A percentile compares a stretch with the other conserved stretches of the same genome.
phyloP scores from a whole-genome alignment of 2,329 filamentous ascomycete genomes.

The Zasmidium cellare region DNA sequence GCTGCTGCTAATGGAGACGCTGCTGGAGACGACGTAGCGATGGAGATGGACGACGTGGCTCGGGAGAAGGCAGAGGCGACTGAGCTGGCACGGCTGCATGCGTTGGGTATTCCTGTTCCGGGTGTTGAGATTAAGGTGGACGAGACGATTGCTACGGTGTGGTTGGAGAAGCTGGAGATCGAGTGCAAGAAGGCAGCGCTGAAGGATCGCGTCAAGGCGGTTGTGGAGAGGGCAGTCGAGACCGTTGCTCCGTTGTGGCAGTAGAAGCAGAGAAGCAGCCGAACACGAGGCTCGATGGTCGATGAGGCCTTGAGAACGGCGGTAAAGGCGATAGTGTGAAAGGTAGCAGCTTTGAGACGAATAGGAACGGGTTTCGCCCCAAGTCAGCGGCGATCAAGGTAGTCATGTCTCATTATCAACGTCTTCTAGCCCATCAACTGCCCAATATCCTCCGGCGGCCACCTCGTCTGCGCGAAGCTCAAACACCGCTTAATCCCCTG shows the following conservation, averaged over 20 bases:
- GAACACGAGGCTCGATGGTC: too few relatives aligned
- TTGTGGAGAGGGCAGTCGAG: constrained; percentile 72
- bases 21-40: constrained; percentile 35
- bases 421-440: constrained; percentile 77
- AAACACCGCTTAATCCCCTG: constrained; percentile 97
- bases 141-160: constrained; percentile 82
- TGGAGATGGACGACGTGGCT: constrained; percentile 43
- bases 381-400: too few relatives aligned
- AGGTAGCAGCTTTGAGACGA: too few relatives aligned
- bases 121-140: constrained; percentile 86
- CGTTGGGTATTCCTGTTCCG: constrained; percentile 84
- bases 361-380: too few relatives aligned
- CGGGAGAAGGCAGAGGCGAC: constrained; percentile 58
- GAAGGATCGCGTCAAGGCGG: constrained; percentile 79
- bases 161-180: constrained; percentile 88
- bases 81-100: constrained; percentile 77
- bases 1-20: constrained; percentile 17
- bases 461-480: constrained; percentile 94
- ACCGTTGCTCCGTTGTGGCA: constrained; percentile 28
- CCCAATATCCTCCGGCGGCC: constrained; percentile 88
- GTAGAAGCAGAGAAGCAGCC: too few relatives aligned
- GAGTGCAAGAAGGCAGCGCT: constrained; percentile 76
- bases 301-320: too few relatives aligned
- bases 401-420: too few relatives aligned
- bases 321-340: too few relatives aligned